Percentiles rank a stretch among this genome's conserved stretches.
Conservation (phyloP, 83 land plant species). For the Isoetes engelmannii region DNA sequence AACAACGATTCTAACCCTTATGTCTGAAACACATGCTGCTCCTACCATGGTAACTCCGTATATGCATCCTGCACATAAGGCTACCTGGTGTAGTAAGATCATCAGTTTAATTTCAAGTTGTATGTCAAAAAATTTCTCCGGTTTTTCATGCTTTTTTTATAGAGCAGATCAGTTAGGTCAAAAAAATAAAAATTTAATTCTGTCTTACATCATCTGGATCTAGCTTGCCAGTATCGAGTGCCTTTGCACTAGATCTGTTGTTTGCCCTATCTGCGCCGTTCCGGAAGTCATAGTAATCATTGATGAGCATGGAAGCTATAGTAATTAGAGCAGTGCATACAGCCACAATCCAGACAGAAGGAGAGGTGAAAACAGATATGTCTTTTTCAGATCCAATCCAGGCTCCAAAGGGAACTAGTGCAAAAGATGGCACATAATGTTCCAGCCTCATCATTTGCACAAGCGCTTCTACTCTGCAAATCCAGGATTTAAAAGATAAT, state of each 20-base stretch:
- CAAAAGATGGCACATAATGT: slow-evolving; percentile 3
- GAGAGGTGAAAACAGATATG: neutral
- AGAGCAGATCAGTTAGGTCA: neutral
- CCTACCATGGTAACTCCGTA: slow-evolving; percentile 11
- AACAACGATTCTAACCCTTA: slow-evolving; percentile 3
- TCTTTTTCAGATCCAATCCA: neutral
- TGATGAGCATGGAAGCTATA: slow-evolving; percentile 14
- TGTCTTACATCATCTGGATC: slow-evolving; percentile 12
- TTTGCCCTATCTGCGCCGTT: slow-evolving; percentile 3
- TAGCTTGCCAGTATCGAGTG: slow-evolving; percentile 1
- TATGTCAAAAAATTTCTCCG: neutral
- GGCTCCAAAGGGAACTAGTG: neutral
- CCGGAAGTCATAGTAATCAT: slow-evolving; percentile 5
- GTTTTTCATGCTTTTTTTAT: neutral
- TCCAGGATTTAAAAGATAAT: too few species aligned
- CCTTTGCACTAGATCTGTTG: neutral
- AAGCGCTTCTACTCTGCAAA: neutral
- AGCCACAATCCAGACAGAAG: slow-evolving; percentile 9
- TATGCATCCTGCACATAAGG: slow-evolving; percentile 5
- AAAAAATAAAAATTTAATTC: neutral
- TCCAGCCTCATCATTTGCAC: neutral
- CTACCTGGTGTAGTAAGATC: slow-evolving; percentile 2
- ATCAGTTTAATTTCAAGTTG: neutral
- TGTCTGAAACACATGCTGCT: neutral
- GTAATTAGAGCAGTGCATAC: slow-evolving; percentile 9